Conservation (phyloP, 352 stramenopile species). For the Pythium myriotylum region DNA sequence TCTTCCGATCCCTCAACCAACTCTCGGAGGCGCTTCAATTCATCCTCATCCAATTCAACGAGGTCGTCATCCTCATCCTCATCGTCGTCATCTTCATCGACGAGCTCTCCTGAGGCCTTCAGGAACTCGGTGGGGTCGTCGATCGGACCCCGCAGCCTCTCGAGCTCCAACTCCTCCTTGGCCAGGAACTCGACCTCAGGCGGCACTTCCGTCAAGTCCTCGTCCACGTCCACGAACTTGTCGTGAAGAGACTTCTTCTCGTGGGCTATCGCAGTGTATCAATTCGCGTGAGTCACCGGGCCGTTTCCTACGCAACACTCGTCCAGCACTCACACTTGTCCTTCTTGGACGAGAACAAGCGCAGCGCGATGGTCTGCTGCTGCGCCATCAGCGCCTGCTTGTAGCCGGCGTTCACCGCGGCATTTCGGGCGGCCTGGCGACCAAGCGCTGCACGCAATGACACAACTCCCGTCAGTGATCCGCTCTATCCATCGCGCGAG, state of each 20-base stretch:
- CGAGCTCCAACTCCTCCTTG: constrained; percentile 44
- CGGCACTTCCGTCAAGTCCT: constrained; percentile 47
- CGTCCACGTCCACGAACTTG: constrained; percentile 56
- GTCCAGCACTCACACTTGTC: constrained; percentile 41
- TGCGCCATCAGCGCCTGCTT: constrained; percentile 23
- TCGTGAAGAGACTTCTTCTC: constrained; percentile 62
- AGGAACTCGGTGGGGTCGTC: constrained; percentile 7
- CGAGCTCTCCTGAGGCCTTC: too few relatives aligned
- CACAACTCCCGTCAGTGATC: constrained; percentile 10
- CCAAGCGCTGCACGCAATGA: constrained; percentile 23
- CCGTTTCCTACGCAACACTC: background rate
- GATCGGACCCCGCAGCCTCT: constrained; percentile 31
- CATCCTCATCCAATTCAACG: constrained; percentile 31
- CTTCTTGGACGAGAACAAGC: constrained; percentile 53
- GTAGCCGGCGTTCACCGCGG: constrained; percentile 15
- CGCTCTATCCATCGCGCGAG: too few relatives aligned
- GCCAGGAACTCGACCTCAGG: constrained; percentile 67
- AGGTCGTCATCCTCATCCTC: background rate
- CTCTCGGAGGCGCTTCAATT: constrained; percentile 31
- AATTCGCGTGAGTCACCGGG: background rate
- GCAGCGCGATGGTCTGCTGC: constrained; percentile 18
- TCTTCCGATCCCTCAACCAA: constrained; percentile 13
- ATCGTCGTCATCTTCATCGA: constrained; percentile 11
- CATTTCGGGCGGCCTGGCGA: constrained; percentile 24
- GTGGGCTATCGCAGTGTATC: constrained; percentile 5